Evolutionary conservation across 495 filamentous ascomycete genomes (phyloP), one percentile per base, ranked within the genome.

Genomic region (Talaromyces thailandensis): DNA sequence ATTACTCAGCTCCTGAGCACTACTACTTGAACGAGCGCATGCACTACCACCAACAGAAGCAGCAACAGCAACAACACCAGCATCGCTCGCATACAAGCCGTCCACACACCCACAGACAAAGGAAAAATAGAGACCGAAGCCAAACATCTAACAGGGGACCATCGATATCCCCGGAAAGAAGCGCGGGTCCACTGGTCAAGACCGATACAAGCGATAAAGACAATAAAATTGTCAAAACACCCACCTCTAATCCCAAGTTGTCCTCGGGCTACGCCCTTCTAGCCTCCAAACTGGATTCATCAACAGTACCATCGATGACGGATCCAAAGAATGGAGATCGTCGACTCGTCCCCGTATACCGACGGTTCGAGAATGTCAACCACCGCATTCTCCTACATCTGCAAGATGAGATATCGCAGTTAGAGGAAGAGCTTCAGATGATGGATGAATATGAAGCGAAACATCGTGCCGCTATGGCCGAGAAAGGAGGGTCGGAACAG

Each of bases 381-480:
- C 91, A 96, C 69, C 87, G 93, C 18, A 77, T 96, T 12, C 79
- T 97, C 3, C 78, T 97, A 2, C 85, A 94, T 67, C 82, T 97
- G 1, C 93, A 96, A 74, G 90, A 94, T 68, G 91, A 96, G 69
- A 84, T 96, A 43, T 79, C 84, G 2, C 88, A 93, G 58, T 77
- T 94, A 57, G 90, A 93, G 67, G 86, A 89, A 66, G 84, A 91
- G 43, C 77, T 94, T 0, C 80, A 84, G n/a, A 75, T 78, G 1
- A 73, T 93, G 0, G 92, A 96, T 65, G 83, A 84, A 32, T 80
- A 83, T 24, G 88, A 92, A 63, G 88, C 88, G 23, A 83, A 88
- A 67, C 77, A 81, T 25, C 77, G 86, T n/a, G 70, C 80, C 6
- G 74, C 80, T 11, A 76, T 78, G 40, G 73, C 82, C 0, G 76